Base-by-base conservation (phyloP, 2,329 filamentous ascomycete genomes). In the Colletotrichum plurivorum region DNA sequence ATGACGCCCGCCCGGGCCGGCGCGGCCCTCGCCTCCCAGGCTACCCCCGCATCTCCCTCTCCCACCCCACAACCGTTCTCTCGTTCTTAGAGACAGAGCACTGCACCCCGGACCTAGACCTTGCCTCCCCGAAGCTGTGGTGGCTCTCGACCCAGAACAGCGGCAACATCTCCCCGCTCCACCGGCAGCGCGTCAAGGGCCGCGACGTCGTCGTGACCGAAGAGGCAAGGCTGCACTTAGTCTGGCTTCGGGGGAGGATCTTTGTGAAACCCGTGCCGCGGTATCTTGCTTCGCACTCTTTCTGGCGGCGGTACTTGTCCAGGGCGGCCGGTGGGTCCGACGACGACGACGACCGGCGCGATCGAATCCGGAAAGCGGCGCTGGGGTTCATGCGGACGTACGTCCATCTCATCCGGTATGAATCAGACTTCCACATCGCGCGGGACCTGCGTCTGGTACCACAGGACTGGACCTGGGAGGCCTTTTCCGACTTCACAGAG, bases 351-450 rank as follows among this genome's bases (percentile, higher is more conserved):
- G 27, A 31, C 7, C 51, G 15, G 4, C 27, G 36, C 46, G 67
- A 46, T 22, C 53, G 63, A 13, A 31, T 74, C 16, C 52, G 55
- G 22, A 63, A 27, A 57, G 72, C 66, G 25, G 75, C 76, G 2
- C 71, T 77, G 27, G 81, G 81, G 2, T 78, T 80, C 41, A 58
- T 83, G 0, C 66, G 73, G 22, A 76, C 76, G 4, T 83, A 82
- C 69, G 59, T 69, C 3, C 63, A 73, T 10, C 72, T 83, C 2
- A 73, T 83, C 5, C 58, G 43, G 0, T 74, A 76, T 60, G 73
- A 79, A 67, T 78, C 76, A 31, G 81, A 83, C 67, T 77, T 82
- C 25, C 20, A 56, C 10, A 79, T 83, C 22, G 81, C 81, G 0
- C 39, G 46, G 22, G 48, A 62, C 1, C 54, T 73, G 18, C 49